Evolutionary conservation across 169 alveolate species (phyloP), one percentile per base, ranked within the genome.

Genomic region (Haemoproteus tartakovskyi): DNA sequence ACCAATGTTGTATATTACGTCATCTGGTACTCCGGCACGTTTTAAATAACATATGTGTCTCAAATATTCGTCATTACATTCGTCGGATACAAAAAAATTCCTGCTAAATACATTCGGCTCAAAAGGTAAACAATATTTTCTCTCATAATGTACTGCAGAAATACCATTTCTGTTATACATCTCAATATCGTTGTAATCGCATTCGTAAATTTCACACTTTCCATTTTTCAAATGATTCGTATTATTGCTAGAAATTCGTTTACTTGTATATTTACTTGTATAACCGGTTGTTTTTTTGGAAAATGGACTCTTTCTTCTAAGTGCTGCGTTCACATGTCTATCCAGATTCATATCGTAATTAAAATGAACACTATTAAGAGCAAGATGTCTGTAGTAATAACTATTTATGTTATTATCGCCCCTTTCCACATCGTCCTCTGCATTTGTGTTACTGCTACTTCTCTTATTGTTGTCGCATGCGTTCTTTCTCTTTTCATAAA

Each of bases 71-170:
- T 67, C 56, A 29, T 54, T 67, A 47, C 56, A 19, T 30, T 67
- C 56, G 38, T 67, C 82, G 19, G 70, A 67, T 26, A 67, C 51
- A 46, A 67, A 67, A 36, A 67, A 67, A 22, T 70, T 59, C 11
- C 6, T 67, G 19, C 74, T 67, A 33, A 54, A 67, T 54, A 67
- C 51, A 67, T 67, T 67, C 4, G 82, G 82, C 62, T 67, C 82
- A 41, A 67, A 67, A 11, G 82, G 82, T 41, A 67, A 41, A 40
- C 21, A 26, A 21, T 67, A 67, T 57, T 67, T 67, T 52, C 56
- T 67, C 21, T 54, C 45, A 30, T 52, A 40, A 33, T 41, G 19
- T 54, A 46, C 56, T 12, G 40, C 29, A 45, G 36, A 33, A 41
- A 29, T 67, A 52, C 43, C 43, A 54, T 63, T 56, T 30, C 51